phyloP scores from a whole-genome alignment of 208 protist genomes.

The Tritrichomonas musculus region DNA sequence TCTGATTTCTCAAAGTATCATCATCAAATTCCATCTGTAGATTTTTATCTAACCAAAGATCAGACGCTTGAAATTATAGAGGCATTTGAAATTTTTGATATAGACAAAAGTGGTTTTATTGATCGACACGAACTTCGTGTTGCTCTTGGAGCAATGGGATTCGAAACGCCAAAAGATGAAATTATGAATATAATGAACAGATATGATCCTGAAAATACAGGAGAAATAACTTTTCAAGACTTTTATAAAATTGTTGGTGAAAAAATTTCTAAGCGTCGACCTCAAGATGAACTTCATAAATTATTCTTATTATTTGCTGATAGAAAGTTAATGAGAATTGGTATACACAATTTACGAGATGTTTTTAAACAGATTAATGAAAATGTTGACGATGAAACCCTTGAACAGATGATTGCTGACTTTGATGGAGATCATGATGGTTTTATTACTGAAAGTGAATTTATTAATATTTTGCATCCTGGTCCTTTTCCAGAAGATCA shows the following conservation, averaged over 20 bases:
- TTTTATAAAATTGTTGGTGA: not conserved
- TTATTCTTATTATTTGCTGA: not conserved
- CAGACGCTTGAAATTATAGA: constrained; percentile 59
- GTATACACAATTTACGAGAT: constrained; percentile 24
- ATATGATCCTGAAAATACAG: not conserved
- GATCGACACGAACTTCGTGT: constrained; percentile 57
- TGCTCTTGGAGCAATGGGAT: constrained; percentile 52
- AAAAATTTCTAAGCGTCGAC: not conserved
- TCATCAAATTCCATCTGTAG: no score
- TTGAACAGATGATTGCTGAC: not conserved
- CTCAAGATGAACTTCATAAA: not conserved
- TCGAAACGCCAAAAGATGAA: constrained; percentile 58
- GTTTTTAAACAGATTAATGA: not conserved
- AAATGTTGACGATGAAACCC: not conserved
- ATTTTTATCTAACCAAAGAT: constrained; percentile 38
- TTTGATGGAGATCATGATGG: not conserved
- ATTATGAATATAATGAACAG: constrained; percentile 53
- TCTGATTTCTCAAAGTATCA: no score
- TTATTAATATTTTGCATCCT: constrained; percentile 12
- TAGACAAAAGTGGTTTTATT: constrained; percentile 55
- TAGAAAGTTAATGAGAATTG: not conserved
- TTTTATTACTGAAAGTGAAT: not conserved
- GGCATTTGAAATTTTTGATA: constrained; percentile 60
- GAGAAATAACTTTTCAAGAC: not conserved
- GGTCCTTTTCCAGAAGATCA: no score